Conservation (phyloP, 1,284 basidiomycete genomes). For the Schizophyllum commune region DNA sequence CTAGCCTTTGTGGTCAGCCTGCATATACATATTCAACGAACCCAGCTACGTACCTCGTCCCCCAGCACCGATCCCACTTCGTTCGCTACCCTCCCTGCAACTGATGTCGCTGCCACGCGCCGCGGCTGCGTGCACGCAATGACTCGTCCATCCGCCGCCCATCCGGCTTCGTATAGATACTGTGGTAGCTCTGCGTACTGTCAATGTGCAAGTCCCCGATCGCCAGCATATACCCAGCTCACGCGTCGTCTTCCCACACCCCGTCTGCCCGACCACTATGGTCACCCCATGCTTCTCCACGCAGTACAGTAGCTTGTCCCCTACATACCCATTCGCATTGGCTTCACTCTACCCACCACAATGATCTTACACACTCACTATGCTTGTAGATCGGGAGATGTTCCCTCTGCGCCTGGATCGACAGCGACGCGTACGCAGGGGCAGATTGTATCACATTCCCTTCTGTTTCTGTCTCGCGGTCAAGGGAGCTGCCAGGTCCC, state of each 20-base stretch:
- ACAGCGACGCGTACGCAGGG: slow-evolving; percentile 43
- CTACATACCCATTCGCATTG: slow-evolving; percentile 26
- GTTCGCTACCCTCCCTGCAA: slow-evolving; percentile 83
- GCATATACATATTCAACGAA: background rate
- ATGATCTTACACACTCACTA: slow-evolving; percentile 35
- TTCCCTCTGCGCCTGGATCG: slow-evolving; percentile 71
- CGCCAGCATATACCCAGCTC: slow-evolving; percentile 22
- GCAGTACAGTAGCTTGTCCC: slow-evolving; percentile 72
- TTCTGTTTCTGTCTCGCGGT: slow-evolving; percentile 74
- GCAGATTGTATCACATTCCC: slow-evolving; percentile 61
- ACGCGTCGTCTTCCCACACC: slow-evolving; percentile 98
- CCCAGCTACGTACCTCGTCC: slow-evolving; percentile 63
- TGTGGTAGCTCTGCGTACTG: slow-evolving; percentile 77
- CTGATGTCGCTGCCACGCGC: slow-evolving; percentile 90
- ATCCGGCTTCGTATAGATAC: slow-evolving; percentile 86
- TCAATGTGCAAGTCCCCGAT: slow-evolving; percentile 9
- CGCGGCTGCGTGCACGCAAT: slow-evolving; percentile 93
- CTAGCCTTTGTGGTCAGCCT: slow-evolving; percentile 26
- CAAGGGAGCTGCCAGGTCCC: slow-evolving; percentile 82
- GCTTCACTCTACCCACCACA: no score
- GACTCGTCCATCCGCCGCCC: slow-evolving; percentile 73
- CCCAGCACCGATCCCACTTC: slow-evolving; percentile 88
- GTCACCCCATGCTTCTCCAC: slow-evolving; percentile 79
- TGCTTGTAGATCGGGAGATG: slow-evolving; percentile 86
- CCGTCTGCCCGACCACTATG: slow-evolving; percentile 93